Percentiles rank a stretch among this genome's conserved stretches.
Conservation (phyloP, 177 flowering plant species). For the Telopea speciosissima region DNA sequence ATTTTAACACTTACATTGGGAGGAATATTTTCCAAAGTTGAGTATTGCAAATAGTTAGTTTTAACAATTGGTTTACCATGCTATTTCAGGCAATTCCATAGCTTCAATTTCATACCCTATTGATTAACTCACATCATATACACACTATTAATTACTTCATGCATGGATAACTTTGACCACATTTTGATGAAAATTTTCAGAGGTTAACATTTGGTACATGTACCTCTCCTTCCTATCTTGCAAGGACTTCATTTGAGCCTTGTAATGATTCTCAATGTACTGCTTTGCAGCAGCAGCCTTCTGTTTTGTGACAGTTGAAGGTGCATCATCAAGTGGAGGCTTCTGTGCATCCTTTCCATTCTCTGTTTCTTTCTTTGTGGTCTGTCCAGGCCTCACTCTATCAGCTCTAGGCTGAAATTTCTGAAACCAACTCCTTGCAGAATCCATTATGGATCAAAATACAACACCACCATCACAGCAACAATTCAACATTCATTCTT, state of each 20-base stretch:
- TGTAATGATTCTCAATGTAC: slow-evolving; percentile 52
- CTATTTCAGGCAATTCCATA: too few relatives aligned
- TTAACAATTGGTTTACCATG: too few relatives aligned
- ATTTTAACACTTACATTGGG: too few relatives aligned
- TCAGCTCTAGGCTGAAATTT: slow-evolving; percentile 31
- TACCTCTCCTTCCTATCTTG: slow-evolving; percentile 56
- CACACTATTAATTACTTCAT: too few relatives aligned
- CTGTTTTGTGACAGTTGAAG: slow-evolving; percentile 41
- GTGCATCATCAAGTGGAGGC: slow-evolving; percentile 32
- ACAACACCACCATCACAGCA: slow-evolving; percentile 3
- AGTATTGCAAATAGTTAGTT: too few relatives aligned
- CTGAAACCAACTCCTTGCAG: slow-evolving; percentile 50
- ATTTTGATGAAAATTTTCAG: background rate
- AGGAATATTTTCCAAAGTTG: too few relatives aligned
- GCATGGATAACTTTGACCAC: too few relatives aligned
- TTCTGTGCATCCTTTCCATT: slow-evolving; percentile 19
- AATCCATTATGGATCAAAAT: slow-evolving; percentile 26
- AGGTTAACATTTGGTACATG: background rate
- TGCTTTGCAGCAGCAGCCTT: slow-evolving; percentile 52
- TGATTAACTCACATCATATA: too few relatives aligned
- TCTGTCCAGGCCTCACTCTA: slow-evolving; percentile 13
- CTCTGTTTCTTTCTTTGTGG: slow-evolving; percentile 27
- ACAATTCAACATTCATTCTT: background rate
- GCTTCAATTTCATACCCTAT: too few relatives aligned
- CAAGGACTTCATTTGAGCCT: slow-evolving; percentile 46